phyloP scores from a whole-genome alignment of 352 stramenopile genomes.

The Globisporangium ultimum region DNA sequence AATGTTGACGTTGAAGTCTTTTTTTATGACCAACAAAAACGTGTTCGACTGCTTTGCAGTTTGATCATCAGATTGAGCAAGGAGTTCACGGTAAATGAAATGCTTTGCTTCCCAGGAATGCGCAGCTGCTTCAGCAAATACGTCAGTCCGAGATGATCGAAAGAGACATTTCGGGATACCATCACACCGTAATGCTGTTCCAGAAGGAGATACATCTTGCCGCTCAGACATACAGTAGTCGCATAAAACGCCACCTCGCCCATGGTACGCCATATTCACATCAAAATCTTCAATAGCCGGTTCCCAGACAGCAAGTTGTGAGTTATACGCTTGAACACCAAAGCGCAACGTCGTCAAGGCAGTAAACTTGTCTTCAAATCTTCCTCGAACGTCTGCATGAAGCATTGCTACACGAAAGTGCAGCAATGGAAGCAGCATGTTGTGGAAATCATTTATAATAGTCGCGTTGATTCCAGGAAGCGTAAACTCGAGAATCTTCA shows the following conservation, averaged over 20 bases:
- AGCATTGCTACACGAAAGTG: conserved; percentile 71
- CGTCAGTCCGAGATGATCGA: conserved; percentile 52
- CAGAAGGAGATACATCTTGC: conserved; percentile 54
- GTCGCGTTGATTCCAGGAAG: conserved; percentile 77
- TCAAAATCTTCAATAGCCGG: conserved; percentile 83
- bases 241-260: conserved; percentile 64
- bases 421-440: conserved; percentile 80
- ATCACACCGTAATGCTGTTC: conserved; percentile 51
- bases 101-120: conserved; percentile 78
- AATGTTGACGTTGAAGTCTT: conserved; percentile 81
- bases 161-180: conserved; percentile 76
- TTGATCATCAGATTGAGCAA: conserved; percentile 56
- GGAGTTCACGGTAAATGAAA: conserved; percentile 79
- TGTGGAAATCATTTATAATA: conserved; percentile 86
- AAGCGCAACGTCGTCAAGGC: conserved; percentile 59
- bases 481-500: conserved; percentile 77
- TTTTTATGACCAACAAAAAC: conserved; percentile 73
- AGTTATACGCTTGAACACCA: conserved; percentile 83
- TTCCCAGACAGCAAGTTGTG: conserved; percentile 84
- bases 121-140: conserved; percentile 59
- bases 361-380: conserved; percentile 59
- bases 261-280: conserved; percentile 70
- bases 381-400: conserved; percentile 61
- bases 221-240: conserved; percentile 79
- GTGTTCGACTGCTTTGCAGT: conserved; percentile 53